Conservation (phyloP, 2,329 filamentous ascomycete genomes). For the Fonsecaea multimorphosa region DNA sequence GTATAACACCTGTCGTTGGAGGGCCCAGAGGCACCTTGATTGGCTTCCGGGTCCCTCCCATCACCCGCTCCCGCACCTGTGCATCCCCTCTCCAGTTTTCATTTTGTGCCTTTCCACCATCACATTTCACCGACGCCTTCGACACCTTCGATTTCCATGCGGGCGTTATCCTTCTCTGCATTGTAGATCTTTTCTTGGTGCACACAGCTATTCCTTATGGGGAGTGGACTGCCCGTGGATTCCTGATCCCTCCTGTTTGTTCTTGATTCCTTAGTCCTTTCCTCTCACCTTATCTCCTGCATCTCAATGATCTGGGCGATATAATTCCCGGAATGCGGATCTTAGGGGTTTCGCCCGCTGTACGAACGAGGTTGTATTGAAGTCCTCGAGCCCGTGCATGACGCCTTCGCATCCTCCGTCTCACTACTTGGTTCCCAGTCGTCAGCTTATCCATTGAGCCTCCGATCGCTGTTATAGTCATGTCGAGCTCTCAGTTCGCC, state of each 20-base stretch:
- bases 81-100: constrained; percentile 12
- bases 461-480: constrained; percentile 8
- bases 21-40: not conserved
- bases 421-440: not conserved
- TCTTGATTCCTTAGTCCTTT: constrained; percentile 2
- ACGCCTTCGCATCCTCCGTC: constrained; percentile 12
- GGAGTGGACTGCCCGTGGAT: not conserved
- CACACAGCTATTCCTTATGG: not conserved
- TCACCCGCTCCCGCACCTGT: constrained; percentile 18
- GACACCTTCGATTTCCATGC: constrained; percentile 18
- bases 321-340: constrained; percentile 14
- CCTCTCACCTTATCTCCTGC: not conserved
- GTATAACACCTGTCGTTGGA: not conserved
- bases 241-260: constrained; percentile 1
- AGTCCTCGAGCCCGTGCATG: constrained; percentile 8
- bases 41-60: not conserved
- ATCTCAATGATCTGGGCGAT: not conserved
- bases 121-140: not conserved
- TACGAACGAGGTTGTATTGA: constrained; percentile 11
- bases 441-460: constrained; percentile 14
- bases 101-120: not conserved
- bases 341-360: constrained; percentile 12
- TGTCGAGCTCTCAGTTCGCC: constrained; percentile 24
- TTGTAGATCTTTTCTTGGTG: constrained; percentile 19
- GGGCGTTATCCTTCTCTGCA: constrained; percentile 18